Evolutionary conservation across 345 rosid genomes (phyloP).

Genomic region (Syzygium jambos): DNA sequence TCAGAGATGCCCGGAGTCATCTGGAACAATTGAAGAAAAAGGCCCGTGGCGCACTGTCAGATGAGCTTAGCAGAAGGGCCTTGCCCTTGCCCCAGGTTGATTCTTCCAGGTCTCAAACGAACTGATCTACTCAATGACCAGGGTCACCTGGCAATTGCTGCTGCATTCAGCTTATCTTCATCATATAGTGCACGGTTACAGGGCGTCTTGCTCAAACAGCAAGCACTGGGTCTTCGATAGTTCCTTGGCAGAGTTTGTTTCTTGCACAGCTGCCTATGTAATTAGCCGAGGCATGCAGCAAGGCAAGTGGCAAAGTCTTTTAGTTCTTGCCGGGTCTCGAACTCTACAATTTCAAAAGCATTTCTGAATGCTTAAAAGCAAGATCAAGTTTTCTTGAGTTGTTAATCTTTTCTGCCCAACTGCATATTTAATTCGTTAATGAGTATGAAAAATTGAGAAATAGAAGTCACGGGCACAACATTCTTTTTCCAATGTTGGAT

Average conservation of each 20-base stretch:
- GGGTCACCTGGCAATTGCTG: neutral
- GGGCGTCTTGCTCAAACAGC: neutral
- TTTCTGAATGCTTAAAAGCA: neutral
- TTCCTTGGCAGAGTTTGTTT: neutral
- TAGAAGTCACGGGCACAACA: neutral
- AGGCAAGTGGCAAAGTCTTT: neutral
- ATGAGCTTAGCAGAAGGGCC: constrained; percentile 25
- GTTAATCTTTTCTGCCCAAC: neutral
- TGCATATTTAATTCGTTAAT: neutral
- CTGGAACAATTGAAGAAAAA: constrained; percentile 58
- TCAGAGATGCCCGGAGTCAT: constrained; percentile 42
- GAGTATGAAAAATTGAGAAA: neutral
- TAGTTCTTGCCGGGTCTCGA: neutral
- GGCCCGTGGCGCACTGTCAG: constrained; percentile 31
- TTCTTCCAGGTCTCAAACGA: neutral
- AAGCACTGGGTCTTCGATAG: neutral
- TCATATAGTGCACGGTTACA: neutral
- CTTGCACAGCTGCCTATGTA: neutral
- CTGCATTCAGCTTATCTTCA: neutral
- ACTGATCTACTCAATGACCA: neutral
- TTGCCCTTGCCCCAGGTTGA: constrained; percentile 31
- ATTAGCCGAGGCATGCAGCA: neutral
- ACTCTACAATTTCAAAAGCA: neutral
- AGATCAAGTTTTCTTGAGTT: neutral
- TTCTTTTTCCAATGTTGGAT: neutral